A percentile compares a stretch with the other conserved stretches of the same genome.
These are phyloP conservation scores for Corynascus novoguineensis DNA, from an alignment of 495 filamentous ascomycete genomes.

Conservation along the genomic window DNA sequence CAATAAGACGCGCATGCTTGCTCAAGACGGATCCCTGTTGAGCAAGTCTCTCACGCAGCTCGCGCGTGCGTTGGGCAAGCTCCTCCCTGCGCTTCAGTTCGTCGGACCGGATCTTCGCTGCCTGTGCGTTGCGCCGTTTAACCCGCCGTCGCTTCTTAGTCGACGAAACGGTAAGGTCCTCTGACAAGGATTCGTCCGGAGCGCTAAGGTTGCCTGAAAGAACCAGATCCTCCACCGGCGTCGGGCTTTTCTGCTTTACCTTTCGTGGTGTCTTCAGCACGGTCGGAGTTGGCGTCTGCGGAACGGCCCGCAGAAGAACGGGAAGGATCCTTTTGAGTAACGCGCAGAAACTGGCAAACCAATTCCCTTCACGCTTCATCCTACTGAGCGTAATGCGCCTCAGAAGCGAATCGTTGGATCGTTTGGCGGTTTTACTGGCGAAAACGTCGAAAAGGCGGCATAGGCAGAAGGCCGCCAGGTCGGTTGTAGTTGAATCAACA, in stretches of 20 bases:
- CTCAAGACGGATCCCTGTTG: conserved; percentile 35
- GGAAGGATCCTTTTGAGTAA: conserved; percentile 17
- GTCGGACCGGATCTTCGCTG: conserved; percentile 41
- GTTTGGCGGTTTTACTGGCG: conserved; percentile 5
- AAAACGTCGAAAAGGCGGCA: conserved; percentile 25
- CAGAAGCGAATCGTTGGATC: background rate
- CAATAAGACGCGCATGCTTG: conserved; percentile 51
- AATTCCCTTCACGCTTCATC: background rate
- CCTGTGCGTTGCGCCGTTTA: conserved; percentile 42
- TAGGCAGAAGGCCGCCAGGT: conserved; percentile 10
- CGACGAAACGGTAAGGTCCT: conserved; percentile 15
- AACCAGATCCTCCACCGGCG: background rate
- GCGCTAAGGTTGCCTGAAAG: conserved; percentile 9
- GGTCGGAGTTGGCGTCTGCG: conserved; percentile 10
- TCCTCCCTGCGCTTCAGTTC: conserved; percentile 42
- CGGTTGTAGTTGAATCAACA: background rate
- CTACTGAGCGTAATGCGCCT: background rate
- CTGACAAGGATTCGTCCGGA: conserved; percentile 9
- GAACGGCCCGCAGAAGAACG: conserved; percentile 1
- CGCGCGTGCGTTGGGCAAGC: conserved; percentile 45
- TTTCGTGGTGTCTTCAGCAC: background rate
- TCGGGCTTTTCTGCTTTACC: background rate
- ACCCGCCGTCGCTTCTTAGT: conserved; percentile 49
- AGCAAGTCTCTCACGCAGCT: conserved; percentile 41
- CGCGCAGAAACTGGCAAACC: conserved; percentile 16